Percentiles rank a stretch among this genome's conserved stretches.
Conservation (phyloP, 2,329 filamentous ascomycete genomes). For the Harringtonia lauricola region DNA sequence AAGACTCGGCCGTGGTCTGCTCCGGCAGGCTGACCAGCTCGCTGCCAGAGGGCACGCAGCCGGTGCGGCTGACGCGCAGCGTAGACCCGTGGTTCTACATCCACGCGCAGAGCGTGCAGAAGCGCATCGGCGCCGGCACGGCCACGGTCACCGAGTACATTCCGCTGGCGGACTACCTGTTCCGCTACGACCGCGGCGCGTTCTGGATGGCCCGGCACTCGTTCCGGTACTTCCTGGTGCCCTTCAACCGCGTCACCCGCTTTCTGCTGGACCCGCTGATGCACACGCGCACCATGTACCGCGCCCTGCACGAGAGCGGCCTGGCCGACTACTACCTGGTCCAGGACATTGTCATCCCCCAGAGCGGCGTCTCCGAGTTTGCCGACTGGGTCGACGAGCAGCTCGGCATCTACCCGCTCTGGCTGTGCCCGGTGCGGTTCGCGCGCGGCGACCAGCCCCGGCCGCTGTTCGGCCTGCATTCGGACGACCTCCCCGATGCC, state of each 20-base stretch:
- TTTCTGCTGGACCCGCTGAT: constrained; percentile 50
- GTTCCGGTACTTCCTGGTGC: constrained; percentile 52
- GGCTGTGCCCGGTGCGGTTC: constrained; percentile 42
- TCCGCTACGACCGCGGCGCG: constrained; percentile 58
- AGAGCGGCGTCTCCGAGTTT: constrained; percentile 30
- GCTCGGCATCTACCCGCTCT: constrained; percentile 41
- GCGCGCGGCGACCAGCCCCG: constrained; percentile 28
- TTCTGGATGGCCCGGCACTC: constrained; percentile 57
- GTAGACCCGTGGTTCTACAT: constrained; percentile 66
- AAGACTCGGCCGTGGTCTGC: constrained; percentile 45
- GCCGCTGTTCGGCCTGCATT: constrained; percentile 34
- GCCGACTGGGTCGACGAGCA: constrained; percentile 33
- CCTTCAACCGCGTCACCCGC: constrained; percentile 54
- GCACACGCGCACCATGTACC: constrained; percentile 54
- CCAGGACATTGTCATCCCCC: constrained; percentile 49
- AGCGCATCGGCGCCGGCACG: constrained; percentile 12
- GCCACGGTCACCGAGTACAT: constrained; percentile 35
- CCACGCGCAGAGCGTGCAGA: constrained; percentile 40
- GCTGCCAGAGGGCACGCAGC: constrained; percentile 21
- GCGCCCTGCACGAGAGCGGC: constrained; percentile 50
- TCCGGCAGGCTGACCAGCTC: constrained; percentile 44
- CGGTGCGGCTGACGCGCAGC: constrained; percentile 41
- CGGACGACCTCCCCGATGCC: constrained; percentile 30
- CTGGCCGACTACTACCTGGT: constrained; percentile 50
- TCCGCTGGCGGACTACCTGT: constrained; percentile 55